phyloP scores from a whole-genome alignment of 192 early-diverging fungal species.

The Dissophora globulifera region DNA sequence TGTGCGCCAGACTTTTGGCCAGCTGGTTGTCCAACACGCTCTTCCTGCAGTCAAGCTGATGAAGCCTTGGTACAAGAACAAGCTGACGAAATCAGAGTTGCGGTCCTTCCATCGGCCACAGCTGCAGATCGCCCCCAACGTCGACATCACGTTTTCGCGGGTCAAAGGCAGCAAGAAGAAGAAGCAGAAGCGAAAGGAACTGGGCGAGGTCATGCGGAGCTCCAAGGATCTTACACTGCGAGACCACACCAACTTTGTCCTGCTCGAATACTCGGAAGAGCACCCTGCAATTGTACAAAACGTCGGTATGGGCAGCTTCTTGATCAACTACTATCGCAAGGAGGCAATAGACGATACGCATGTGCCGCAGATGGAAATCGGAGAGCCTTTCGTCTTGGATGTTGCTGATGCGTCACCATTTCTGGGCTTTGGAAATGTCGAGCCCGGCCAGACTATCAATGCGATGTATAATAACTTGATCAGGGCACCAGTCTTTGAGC shows the following conservation, averaged over 20 bases:
- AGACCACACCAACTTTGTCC: conserved; percentile 82
- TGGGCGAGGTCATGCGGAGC: conserved; percentile 76
- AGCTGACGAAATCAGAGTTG: conserved; percentile 81
- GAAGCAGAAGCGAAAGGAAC: conserved; percentile 77
- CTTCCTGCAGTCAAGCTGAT: conserved; percentile 85
- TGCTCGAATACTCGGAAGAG: conserved; percentile 97
- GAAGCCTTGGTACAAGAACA: conserved; percentile 81
- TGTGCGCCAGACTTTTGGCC: conserved; percentile 89
- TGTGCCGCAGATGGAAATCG: conserved; percentile 81
- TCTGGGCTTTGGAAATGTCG: conserved; percentile 93
- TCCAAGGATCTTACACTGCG: conserved; percentile 91
- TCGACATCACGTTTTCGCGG: conserved; percentile 75
- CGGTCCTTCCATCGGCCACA: conserved; percentile 91
- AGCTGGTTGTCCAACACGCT: conserved; percentile 86
- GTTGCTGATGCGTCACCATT: conserved; percentile 93
- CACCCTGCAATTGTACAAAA: conserved; percentile 93
- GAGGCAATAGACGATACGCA: conserved; percentile 80
- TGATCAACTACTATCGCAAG: conserved; percentile 97
- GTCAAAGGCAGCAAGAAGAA: conserved; percentile 79
- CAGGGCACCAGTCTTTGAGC: conserved; percentile 90
- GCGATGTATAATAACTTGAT: conserved; percentile 95
- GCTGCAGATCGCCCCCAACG: conserved; percentile 70
- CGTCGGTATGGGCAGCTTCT: conserved; percentile 92
- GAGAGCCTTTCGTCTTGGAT: conserved; percentile 87
- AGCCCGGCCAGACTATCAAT: conserved; percentile 89